Base-by-base conservation (phyloP, 78 protist genomes). In the Dictyostelium purpureum region DNA sequence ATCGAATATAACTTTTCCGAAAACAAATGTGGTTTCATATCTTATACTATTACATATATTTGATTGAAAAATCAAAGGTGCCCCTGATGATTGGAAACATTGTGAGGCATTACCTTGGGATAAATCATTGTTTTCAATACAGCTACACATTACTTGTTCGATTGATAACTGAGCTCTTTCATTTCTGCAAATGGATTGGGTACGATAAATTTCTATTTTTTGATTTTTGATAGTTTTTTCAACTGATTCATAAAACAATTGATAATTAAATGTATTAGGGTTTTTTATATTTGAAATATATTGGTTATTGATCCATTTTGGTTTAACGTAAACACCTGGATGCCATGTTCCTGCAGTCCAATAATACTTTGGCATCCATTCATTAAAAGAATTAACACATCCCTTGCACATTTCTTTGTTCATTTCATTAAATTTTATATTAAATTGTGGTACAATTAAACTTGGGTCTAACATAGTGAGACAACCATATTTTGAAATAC, bases 371-470 rank as follows among this genome's bases (percentile, higher is more conserved):
- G 67, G 51, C 0, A 57, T n/a, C 90, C 90, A 81, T 38, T 66
- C 47, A 31, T 45, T 38, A 9, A 10, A 42, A 9, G 49, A 31
- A 21, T 70, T 33, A 0, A 6, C 11, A 24, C 57, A 7, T n/a
- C 85, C 63, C 11, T 10, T 6, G 19, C 85, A 77, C 11, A 11
- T 31, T 2, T 37, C 37, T 21, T 77, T 7, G n/a, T n/a, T 61
- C 85, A 77, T 57, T 40, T 77, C 40, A 40, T 77, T 77, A 35
- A 77, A 77, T 52, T 37, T 31, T 42, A 19, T 31, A 51, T 38
- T 77, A 28, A 19, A 21, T 33, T 31, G 12, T 54, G 40, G 43
- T 18, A 35, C 11, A 3, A 74, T 24, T 24, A 28, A 51, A 28
- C 26, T 59, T 59, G 67, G 37, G 26, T 59, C 26, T 59, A 59